A percentile compares a stretch with the other conserved stretches of the same genome.
phyloP scores from a whole-genome alignment of 2,329 filamentous ascomycete species.

The Beauveria asiatica region DNA sequence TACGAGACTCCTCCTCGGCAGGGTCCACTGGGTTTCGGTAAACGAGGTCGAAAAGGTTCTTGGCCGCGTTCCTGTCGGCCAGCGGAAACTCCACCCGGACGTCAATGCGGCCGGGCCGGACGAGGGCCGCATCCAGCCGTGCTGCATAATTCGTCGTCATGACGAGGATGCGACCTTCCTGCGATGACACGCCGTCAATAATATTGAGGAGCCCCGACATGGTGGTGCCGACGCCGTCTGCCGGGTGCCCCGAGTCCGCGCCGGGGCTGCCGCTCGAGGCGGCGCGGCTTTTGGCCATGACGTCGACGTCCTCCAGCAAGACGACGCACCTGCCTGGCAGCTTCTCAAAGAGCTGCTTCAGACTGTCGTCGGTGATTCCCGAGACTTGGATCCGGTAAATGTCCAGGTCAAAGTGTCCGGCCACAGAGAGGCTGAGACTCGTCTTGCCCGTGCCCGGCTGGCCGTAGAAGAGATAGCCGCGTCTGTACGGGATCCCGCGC shows the following conservation, averaged over 20 bases:
- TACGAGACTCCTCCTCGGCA: background rate
- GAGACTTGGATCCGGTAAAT: conserved; percentile 42
- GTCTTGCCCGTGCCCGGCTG: conserved; percentile 56
- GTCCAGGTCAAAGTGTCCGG: conserved; percentile 41
- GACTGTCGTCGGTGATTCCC: conserved; percentile 40
- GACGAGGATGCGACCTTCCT: conserved; percentile 58
- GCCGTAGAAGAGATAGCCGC: conserved; percentile 56
- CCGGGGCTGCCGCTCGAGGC: background rate
- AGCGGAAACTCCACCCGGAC: conserved; percentile 34
- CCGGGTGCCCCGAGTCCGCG: background rate
- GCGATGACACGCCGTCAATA: conserved; percentile 58
- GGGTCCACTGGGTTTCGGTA: background rate
- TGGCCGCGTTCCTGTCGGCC: background rate
- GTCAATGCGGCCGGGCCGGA: conserved; percentile 55
- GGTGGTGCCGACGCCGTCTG: conserved; percentile 16
- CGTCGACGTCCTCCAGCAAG: conserved; percentile 47
- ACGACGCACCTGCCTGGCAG: conserved; percentile 46
- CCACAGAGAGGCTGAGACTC: conserved; percentile 42
- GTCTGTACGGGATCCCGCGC: conserved; percentile 24
- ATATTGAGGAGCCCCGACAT: conserved; percentile 60
- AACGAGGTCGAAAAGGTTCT: background rate
- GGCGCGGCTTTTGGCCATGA: conserved; percentile 16
- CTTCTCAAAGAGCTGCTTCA: conserved; percentile 43
- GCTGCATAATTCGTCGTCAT: conserved; percentile 64
- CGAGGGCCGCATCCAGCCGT: conserved; percentile 51